Evolutionary conservation across 306 rosid species (phyloP).

Genomic region (Quercus cerris): DNA sequence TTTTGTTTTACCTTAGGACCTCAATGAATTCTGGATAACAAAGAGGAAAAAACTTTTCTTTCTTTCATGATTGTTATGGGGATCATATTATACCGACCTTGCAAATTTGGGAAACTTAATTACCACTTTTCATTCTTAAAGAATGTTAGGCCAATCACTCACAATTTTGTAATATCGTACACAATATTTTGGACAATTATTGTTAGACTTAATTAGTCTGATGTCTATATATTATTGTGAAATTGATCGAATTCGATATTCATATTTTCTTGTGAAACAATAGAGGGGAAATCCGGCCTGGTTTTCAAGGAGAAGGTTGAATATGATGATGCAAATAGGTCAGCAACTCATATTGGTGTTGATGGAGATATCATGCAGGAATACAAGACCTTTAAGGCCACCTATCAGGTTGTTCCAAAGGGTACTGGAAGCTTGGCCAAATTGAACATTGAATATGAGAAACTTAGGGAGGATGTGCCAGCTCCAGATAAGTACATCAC

Average conservation of each 20-base stretch:
- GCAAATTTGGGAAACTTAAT: too few species aligned
- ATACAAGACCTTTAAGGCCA: not conserved
- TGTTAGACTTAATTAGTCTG: not conserved
- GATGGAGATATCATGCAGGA: conserved; percentile 9
- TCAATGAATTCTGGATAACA: too few species aligned
- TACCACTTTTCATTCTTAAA: too few species aligned
- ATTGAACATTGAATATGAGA: conserved; percentile 15
- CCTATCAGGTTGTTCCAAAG: conserved; percentile 3
- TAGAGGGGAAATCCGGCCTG: not conserved
- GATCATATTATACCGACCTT: too few species aligned
- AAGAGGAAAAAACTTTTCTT: too few species aligned
- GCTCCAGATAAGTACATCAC: conserved; percentile 14
- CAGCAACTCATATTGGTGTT: not conserved
- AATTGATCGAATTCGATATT: not conserved
- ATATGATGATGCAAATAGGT: conserved; percentile 13
- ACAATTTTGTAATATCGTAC: too few species aligned
- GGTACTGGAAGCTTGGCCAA: not conserved
- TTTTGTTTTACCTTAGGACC: too few species aligned
- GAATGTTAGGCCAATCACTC: too few species aligned
- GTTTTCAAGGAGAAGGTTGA: conserved; percentile 24
- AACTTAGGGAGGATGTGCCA: not conserved
- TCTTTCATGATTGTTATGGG: too few species aligned
- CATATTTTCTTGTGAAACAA: not conserved
- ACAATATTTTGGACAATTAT: too few species aligned
- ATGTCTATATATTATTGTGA: not conserved